phyloP scores from a whole-genome alignment of 176 grass and related monocot genomes.

The Lolium perenne region DNA sequence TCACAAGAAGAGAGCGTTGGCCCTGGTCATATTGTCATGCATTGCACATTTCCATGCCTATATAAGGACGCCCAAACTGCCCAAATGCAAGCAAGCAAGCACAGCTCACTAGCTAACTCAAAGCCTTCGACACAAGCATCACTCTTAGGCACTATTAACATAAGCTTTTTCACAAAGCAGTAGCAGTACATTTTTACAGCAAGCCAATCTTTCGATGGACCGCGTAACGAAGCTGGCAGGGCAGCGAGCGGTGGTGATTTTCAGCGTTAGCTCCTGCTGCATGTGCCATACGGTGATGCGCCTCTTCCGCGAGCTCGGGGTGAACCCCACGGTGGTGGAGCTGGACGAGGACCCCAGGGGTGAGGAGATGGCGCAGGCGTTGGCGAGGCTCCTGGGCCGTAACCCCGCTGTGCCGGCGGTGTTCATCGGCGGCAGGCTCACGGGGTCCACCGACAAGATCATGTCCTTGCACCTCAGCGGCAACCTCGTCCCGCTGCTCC shows the following conservation, averaged over 20 bases:
- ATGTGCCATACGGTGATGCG: conserved; percentile 81
- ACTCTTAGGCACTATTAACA: too few species aligned
- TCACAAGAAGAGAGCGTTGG: conserved; percentile 21
- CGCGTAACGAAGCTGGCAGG: conserved; percentile 69
- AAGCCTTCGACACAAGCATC: too few species aligned
- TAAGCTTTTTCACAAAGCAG: background rate
- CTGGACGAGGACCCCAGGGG: conserved; percentile 50
- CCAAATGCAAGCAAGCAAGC: background rate
- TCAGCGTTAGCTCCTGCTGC: conserved; percentile 84
- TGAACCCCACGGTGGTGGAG: conserved; percentile 55
- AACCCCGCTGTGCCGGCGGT: conserved; percentile 55
- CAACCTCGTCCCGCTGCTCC: conserved; percentile 52
- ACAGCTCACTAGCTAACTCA: background rate
- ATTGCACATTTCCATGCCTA: conserved; percentile 38
- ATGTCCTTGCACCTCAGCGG: conserved; percentile 57
- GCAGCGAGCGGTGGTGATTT: conserved; percentile 78
- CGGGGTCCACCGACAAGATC: conserved; percentile 53
- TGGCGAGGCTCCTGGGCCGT: conserved; percentile 49
- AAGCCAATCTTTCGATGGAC: conserved; percentile 36
- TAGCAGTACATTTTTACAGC: background rate
- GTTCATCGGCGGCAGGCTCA: conserved; percentile 57
- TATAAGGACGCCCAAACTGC: conserved; percentile 27
- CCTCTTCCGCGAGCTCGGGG: conserved; percentile 58
- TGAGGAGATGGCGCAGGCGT: conserved; percentile 50
- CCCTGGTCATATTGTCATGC: background rate